Evolutionary conservation across 208 protist species (phyloP).

Genomic region (Wallacemonas sp.): DNA sequence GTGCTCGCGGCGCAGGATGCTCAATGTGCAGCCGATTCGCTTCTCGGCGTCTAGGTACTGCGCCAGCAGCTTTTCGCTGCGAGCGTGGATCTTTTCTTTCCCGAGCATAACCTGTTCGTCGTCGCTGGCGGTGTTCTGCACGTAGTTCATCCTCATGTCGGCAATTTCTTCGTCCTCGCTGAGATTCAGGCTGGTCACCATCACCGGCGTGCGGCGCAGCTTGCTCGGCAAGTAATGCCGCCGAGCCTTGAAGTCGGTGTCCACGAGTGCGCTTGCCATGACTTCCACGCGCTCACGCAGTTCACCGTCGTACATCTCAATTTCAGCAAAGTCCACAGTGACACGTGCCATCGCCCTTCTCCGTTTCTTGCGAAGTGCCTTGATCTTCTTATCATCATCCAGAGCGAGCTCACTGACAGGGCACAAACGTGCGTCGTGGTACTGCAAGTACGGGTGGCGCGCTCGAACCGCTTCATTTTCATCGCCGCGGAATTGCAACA

Average conservation of each 20-base stretch:
- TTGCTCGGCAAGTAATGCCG: slow-evolving; percentile 32
- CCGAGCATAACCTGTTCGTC: slow-evolving; percentile 22
- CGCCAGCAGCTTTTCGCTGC: slow-evolving; percentile 29
- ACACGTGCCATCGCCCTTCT: neutral
- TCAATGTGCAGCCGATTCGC: slow-evolving; percentile 30
- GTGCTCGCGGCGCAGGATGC: slow-evolving; percentile 41
- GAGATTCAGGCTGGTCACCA: slow-evolving; percentile 34
- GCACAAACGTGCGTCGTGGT: slow-evolving; percentile 36
- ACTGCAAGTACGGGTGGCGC: slow-evolving; percentile 51
- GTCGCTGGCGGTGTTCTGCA: slow-evolving; percentile 25
- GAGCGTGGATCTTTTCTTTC: slow-evolving; percentile 33
- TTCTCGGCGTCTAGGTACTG: slow-evolving; percentile 37
- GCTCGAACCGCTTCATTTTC: slow-evolving; percentile 67
- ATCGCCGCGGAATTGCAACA: slow-evolving; percentile 43
- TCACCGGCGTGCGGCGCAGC: slow-evolving; percentile 20
- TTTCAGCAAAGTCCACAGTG: slow-evolving; percentile 13
- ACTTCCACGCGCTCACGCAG: slow-evolving; percentile 20
- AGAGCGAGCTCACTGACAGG: slow-evolving; percentile 49
- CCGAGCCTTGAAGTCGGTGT: slow-evolving; percentile 29
- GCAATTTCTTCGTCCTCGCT: slow-evolving; percentile 51
- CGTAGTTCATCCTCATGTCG: slow-evolving; percentile 34
- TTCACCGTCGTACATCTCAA: slow-evolving; percentile 32
- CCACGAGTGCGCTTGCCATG: slow-evolving; percentile 23
- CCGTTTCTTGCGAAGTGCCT: slow-evolving; percentile 16
- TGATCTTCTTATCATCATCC: slow-evolving; percentile 31